Evolutionary conservation across 768 basidiomycete genomes (phyloP), one percentile per base, ranked within the genome.

Genomic region (Cubamyces lactineus): DNA sequence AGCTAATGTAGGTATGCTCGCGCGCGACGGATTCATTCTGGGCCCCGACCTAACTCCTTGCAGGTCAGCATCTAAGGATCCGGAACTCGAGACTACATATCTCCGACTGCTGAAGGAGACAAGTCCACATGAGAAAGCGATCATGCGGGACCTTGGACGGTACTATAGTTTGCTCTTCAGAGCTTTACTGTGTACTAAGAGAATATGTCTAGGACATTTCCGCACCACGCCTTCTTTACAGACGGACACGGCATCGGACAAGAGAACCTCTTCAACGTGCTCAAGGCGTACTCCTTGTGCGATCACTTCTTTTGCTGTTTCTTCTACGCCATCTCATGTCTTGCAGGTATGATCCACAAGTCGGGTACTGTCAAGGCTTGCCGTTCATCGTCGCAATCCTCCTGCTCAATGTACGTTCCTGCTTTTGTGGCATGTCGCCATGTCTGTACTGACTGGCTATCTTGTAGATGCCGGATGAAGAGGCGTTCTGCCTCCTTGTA

Each of bases 291-390:
- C 73, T 97, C 94, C 21, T 73, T 98, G 87, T 94, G 77, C 70
- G 89, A 74, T 50, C 5, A 50, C 30, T 38, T 56, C 5, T 43
- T 15, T 11, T 40, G 15, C 41, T 1, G 17, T 17, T 19, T 28
- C 16, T 46, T 53, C 19, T 11, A 19, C 62, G 23, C 49, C 58
- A 38, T 17, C 62, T 64, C 23, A 56, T 16, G n/a, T 46, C 23
- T 26, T 61, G 21, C 65, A 89, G 94, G 69, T 91, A 94, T 76
- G 93, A 95, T 75, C 80, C 90, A 45, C 89, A 95, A 75, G 96
- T 98, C 5, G 97, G 97, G 9, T 99, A 99, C 72, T 98, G 96
- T 66, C 97, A 99, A 78, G 97, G 97, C 0, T 77, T 98, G 57
- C 95, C 96, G 2, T 99, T 99, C 72, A 88, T 99, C 52, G 97